A percentile compares a stretch with the other conserved stretches of the same genome.
These are phyloP conservation scores for Darksidea phi DNA, from an alignment of 495 filamentous ascomycete genomes.

Conservation along the genomic window DNA sequence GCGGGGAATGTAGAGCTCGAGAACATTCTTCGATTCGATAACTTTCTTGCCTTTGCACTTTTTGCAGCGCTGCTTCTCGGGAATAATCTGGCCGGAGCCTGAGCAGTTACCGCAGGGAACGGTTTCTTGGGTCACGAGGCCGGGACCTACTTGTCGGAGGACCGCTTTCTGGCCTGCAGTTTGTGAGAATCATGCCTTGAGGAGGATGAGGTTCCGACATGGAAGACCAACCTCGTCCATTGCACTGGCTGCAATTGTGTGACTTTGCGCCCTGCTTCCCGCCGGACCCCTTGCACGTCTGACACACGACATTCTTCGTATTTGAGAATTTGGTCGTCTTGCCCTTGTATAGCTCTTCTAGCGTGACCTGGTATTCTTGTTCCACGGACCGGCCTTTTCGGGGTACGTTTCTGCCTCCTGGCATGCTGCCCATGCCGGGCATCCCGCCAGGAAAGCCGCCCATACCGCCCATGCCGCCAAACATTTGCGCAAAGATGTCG, in stretches of 20 bases:
- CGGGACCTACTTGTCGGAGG: slow-evolving; percentile 74
- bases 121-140: slow-evolving; percentile 72
- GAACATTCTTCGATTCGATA: slow-evolving; percentile 78
- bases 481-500: slow-evolving; percentile 92
- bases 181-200: slow-evolving; percentile 2
- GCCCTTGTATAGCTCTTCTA: slow-evolving; percentile 96
- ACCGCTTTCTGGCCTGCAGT: slow-evolving; percentile 61
- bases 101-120: slow-evolving; percentile 74
- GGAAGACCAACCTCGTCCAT: slow-evolving; percentile 59
- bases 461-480: slow-evolving; percentile 58
- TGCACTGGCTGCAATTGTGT: slow-evolving; percentile 78
- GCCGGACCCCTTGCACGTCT: slow-evolving; percentile 80
- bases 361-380: slow-evolving; percentile 80
- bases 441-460: slow-evolving; percentile 54
- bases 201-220: not conserved
- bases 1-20: slow-evolving; percentile 93
- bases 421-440: slow-evolving; percentile 56
- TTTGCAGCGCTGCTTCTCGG: slow-evolving; percentile 95
- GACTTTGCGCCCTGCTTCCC: slow-evolving; percentile 90
- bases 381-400: slow-evolving; percentile 78
- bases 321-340: slow-evolving; percentile 95
- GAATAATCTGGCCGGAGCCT: slow-evolving; percentile 77
- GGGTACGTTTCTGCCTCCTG: slow-evolving; percentile 57
- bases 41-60: slow-evolving; percentile 93
- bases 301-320: slow-evolving; percentile 88